Percentiles rank a stretch among this genome's conserved stretches.
Evolutionary conservation across 1,284 basidiomycete species (phyloP).

Genomic region (Rhodotorula sp.): DNA sequence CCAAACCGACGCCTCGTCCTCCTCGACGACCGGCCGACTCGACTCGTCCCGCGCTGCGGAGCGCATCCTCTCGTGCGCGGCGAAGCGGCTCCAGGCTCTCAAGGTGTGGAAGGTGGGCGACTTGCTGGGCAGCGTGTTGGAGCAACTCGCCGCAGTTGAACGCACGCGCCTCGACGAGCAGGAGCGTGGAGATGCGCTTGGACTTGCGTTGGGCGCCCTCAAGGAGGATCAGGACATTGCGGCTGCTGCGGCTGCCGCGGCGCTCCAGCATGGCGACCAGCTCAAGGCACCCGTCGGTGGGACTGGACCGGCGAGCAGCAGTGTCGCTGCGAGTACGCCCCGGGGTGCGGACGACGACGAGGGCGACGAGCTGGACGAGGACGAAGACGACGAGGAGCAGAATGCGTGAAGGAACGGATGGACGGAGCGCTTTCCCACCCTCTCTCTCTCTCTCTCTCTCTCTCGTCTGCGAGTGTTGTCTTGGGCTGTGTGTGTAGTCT

Average conservation of each 20-base stretch:
- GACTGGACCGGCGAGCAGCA: too few relatives aligned
- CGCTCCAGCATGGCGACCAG: too few relatives aligned
- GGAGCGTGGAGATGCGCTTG: not conserved
- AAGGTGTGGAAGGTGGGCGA: constrained; percentile 38
- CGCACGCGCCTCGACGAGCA: not conserved
- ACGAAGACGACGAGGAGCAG: not conserved
- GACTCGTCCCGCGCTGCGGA: constrained; percentile 10
- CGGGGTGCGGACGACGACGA: not conserved
- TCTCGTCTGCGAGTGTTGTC: constrained; percentile 7
- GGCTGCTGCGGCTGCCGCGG: too few relatives aligned
- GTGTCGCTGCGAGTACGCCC: too few relatives aligned
- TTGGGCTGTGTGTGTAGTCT: not conserved
- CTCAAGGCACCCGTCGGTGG: too few relatives aligned
- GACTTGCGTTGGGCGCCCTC: too few relatives aligned
- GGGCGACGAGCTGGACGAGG: not conserved
- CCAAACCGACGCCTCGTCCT: not conserved
- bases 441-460: not conserved
- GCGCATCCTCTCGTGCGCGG: constrained; percentile 7
- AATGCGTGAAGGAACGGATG: not conserved
- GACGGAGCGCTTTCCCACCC: not conserved
- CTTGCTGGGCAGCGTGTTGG: constrained; percentile 17
- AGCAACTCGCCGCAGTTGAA: constrained; percentile 6
- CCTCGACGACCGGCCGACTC: constrained; percentile 1
- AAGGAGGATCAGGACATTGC: too few relatives aligned
- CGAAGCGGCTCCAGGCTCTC: constrained; percentile 13